Evolutionary conservation across 805 yeast genomes (phyloP).

Genomic region (Lachancea kluyveri): DNA sequence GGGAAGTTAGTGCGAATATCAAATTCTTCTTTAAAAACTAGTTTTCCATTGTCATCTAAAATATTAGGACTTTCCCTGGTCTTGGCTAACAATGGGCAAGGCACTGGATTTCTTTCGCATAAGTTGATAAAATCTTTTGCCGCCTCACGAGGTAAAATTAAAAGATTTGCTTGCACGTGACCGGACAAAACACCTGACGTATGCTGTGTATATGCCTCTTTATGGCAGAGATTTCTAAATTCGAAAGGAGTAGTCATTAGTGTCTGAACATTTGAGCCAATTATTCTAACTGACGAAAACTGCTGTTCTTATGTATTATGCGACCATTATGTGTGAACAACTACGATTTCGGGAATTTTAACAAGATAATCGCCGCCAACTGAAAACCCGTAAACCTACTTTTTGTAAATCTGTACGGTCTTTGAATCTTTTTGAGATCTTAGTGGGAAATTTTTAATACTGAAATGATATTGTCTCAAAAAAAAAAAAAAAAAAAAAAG

Average conservation of each 20-base stretch:
- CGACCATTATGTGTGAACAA: too few relatives aligned
- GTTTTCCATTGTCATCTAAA: slow-evolving; percentile 12
- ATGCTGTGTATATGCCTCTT: slow-evolving; percentile 11
- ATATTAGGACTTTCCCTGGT: slow-evolving; percentile 26
- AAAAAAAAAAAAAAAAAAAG: too few relatives aligned
- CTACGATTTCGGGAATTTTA: too few relatives aligned
- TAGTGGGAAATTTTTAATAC: too few relatives aligned
- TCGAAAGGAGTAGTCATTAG: slow-evolving; percentile 8
- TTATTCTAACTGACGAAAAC: too few relatives aligned
- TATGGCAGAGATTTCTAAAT: slow-evolving; percentile 15
- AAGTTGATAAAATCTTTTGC: slow-evolving; percentile 31
- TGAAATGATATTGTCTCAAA: too few relatives aligned
- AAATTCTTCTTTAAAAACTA: slow-evolving; percentile 10
- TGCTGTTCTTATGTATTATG: too few relatives aligned
- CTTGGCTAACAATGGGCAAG: slow-evolving; percentile 33
- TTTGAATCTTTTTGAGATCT: too few relatives aligned
- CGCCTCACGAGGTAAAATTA: slow-evolving; percentile 32
- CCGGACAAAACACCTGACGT: slow-evolving; percentile 25
- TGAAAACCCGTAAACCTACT: too few relatives aligned
- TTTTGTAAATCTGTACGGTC: too few relatives aligned
- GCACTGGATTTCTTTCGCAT: slow-evolving; percentile 35
- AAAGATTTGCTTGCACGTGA: slow-evolving; percentile 35
- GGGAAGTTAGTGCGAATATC: slow-evolving; percentile 34
- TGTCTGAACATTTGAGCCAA: too few relatives aligned
- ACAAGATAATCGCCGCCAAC: too few relatives aligned